Evolutionary conservation across 352 stramenopile species (phyloP).

Genomic region (Peronospora destructor): DNA sequence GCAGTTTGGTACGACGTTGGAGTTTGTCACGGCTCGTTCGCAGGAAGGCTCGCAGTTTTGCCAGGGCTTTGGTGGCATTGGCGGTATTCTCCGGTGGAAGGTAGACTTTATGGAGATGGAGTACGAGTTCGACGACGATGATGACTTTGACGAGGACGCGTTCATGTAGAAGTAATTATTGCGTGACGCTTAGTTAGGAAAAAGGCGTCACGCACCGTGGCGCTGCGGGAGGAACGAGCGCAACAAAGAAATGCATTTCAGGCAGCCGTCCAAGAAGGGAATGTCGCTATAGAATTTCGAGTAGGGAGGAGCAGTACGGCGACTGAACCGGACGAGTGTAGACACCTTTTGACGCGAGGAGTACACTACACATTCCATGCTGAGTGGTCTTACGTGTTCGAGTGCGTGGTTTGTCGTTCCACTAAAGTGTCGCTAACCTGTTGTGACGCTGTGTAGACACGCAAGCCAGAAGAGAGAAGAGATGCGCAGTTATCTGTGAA

Average conservation of each 20-base stretch:
- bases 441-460: constrained; percentile 4
- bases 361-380: constrained; percentile 24
- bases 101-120: constrained; percentile 98
- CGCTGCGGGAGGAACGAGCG: constrained; percentile 30
- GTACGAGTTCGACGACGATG: constrained; percentile 88
- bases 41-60: constrained; percentile 99
- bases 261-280: constrained; percentile 7
- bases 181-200: constrained; percentile 30
- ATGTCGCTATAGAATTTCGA: constrained; percentile 27
- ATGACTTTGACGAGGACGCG: constrained; percentile 79
- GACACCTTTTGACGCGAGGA: constrained; percentile 19
- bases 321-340: constrained; percentile 15
- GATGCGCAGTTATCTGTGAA: constrained; percentile 8
- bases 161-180: constrained; percentile 85
- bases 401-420: not conserved
- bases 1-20: constrained; percentile 95
- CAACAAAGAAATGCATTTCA: constrained; percentile 22
- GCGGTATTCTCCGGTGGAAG: constrained; percentile 97
- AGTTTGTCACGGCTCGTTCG: constrained; percentile 98
- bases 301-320: constrained; percentile 13
- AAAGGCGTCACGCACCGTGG: constrained; percentile 31
- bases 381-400: constrained; percentile 5
- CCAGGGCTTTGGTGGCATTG: constrained; percentile 99
- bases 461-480: constrained; percentile 5
- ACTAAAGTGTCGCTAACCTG: constrained; percentile 6